Base-by-base conservation (phyloP, 129 eudicot species). In the Deinandra increscens region DNA sequence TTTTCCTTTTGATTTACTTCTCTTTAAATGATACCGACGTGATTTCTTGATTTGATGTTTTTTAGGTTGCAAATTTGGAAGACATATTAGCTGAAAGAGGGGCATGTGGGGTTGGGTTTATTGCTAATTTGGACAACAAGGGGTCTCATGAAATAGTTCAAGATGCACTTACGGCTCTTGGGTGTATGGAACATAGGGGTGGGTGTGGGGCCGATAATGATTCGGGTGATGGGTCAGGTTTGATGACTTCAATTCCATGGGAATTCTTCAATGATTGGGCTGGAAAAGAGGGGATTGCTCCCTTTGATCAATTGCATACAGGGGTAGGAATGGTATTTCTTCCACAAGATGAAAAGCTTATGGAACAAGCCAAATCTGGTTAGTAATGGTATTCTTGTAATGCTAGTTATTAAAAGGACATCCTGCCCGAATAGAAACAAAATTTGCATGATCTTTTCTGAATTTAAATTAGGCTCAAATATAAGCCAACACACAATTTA, bases 141-240 rank as follows among this genome's bases (percentile, higher is more conserved):
- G 90, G 87, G 54, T 94, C 99, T 46, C 84, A 89, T 73, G 76
- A 77, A 67, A 94, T 94, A 36, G 86, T 94, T 65, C 84, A 84
- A 73, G 99, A 94, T 85, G 99, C 99, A 73, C 99, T 94, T 73
- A 85, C 75, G 1, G 99, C 99, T 11, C 99, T 94, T 79, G 99
- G 99, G 26, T 94, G 99, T 78, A 94, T 94, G 99, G 99, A 94
- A 72, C 99, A 94, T 75, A 95, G 99, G 37, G 99, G 99, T 10
- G 99, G 99, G 15, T 94, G 99, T 79, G 96, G 97, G 55, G 97
- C 99, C 3, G 99, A 94, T 81, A 94, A 94, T 26, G 99, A 94
- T 83, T 94, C 99, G 20, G 99, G 99, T 69, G 99, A 94, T 77
- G 97, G 97, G 73, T 76, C 99, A 17, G 99, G 99, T 67, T 29